Conservation (phyloP, 2,329 filamentous ascomycete genomes). For the Chlorencoelia australis region DNA sequence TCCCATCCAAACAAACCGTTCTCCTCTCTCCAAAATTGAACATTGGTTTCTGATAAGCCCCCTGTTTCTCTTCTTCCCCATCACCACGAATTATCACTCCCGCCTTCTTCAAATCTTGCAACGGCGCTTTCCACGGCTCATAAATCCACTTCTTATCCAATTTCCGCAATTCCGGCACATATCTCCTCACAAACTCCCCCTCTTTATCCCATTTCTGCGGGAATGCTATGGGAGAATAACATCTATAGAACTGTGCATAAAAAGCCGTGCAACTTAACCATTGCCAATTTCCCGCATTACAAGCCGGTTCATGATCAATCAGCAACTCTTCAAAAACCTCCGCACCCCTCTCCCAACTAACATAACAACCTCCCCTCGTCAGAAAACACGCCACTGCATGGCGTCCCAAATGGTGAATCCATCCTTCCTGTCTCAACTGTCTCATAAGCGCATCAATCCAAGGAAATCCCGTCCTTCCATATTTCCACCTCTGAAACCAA, state of each 20-base stretch:
- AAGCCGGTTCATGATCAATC: conserved; percentile 64
- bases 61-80: conserved; percentile 34
- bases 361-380: conserved; percentile 68
- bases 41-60: conserved; percentile 63
- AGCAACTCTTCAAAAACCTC: conserved; percentile 71
- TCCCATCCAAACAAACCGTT: conserved; percentile 50
- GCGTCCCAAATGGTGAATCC: conserved; percentile 71
- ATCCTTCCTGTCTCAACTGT: conserved; percentile 60
- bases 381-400: conserved; percentile 74
- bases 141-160: conserved; percentile 64
- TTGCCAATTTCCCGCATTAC: conserved; percentile 69
- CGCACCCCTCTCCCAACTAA: conserved; percentile 69
- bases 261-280: conserved; percentile 71
- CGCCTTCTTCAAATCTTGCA: conserved; percentile 58
- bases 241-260: conserved; percentile 60
- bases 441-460: conserved; percentile 78
- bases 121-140: conserved; percentile 67
- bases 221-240: conserved; percentile 62
- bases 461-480: conserved; percentile 63
- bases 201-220: conserved; percentile 67
- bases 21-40: conserved; percentile 61
- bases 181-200: conserved; percentile 52
- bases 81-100: conserved; percentile 51
- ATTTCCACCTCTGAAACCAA: conserved; percentile 60
- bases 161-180: conserved; percentile 54